A percentile compares a stretch with the other conserved stretches of the same genome.
These are phyloP conservation scores for Exsudoporus frostii DNA, from an alignment of 768 basidiomycete genomes.

Conservation along the genomic window DNA sequence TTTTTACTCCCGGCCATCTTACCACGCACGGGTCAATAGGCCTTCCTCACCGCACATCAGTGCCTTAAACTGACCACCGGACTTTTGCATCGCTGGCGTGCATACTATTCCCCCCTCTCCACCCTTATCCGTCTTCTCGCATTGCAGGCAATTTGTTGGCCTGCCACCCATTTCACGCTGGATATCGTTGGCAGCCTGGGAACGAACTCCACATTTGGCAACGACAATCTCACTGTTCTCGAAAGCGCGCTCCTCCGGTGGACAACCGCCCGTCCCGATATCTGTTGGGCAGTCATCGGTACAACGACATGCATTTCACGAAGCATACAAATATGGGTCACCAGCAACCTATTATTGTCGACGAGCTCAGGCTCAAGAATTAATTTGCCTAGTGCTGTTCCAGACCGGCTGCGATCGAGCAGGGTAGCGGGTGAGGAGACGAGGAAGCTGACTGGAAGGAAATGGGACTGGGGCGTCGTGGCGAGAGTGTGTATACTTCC, in stretches of 20 bases:
- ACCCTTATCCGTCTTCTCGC: slow-evolving; percentile 90
- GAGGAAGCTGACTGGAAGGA: slow-evolving; percentile 43
- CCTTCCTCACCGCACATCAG: slow-evolving; percentile 83
- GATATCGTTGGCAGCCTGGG: slow-evolving; percentile 54
- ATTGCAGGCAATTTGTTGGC: slow-evolving; percentile 96
- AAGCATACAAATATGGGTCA: slow-evolving; percentile 93
- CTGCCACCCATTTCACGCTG: slow-evolving; percentile 84
- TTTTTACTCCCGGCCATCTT: not conserved
- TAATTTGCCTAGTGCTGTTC: slow-evolving; percentile 1
- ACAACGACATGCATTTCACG: slow-evolving; percentile 83
- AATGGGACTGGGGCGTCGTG: slow-evolving; percentile 83
- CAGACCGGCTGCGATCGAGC: slow-evolving; percentile 24
- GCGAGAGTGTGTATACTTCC: slow-evolving; percentile 68
- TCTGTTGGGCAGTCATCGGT: slow-evolving; percentile 87
- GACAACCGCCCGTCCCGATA: slow-evolving; percentile 67
- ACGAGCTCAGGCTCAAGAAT: slow-evolving; percentile 6
- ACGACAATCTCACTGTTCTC: slow-evolving; percentile 13
- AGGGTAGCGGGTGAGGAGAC: slow-evolving; percentile 15
- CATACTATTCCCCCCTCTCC: slow-evolving; percentile 85
- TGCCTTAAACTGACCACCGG: slow-evolving; percentile 87
- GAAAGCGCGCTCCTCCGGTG: slow-evolving; percentile 31
- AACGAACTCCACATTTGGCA: slow-evolving; percentile 6
- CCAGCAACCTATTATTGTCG: slow-evolving; percentile 65
- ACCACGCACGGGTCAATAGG: slow-evolving; percentile 39
- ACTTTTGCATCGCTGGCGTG: slow-evolving; percentile 83